Conservation (phyloP, 2,329 filamentous ascomycete species). For the Tolypocladium capitatum region DNA sequence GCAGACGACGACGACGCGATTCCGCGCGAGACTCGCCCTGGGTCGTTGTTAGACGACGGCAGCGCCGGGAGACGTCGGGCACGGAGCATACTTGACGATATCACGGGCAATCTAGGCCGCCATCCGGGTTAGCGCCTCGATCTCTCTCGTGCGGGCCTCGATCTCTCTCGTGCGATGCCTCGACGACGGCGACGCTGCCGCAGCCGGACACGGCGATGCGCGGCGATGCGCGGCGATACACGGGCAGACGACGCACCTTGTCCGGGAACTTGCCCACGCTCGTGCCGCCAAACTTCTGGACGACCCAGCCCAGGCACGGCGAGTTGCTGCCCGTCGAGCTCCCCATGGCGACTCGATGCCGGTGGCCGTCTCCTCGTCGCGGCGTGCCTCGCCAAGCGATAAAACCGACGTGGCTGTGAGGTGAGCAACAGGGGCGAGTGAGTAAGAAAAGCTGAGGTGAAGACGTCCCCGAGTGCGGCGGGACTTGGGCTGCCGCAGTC, state of each 20-base stretch:
- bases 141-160: too few relatives aligned
- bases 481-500: not conserved
- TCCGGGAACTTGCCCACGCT: conserved; percentile 88
- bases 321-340: conserved; percentile 21
- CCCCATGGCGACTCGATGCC: conserved; percentile 13
- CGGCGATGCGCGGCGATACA: too few relatives aligned
- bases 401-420: not conserved
- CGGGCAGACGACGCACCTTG: conserved; percentile 31
- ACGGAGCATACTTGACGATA: conserved; percentile 25
- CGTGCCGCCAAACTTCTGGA: conserved; percentile 92
- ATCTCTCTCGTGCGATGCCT: too few relatives aligned
- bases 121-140: not conserved
- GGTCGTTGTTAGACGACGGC: not conserved
- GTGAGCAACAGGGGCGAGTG: not conserved
- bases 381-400: not conserved
- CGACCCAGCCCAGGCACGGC: conserved; percentile 53
- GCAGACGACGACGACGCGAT: conserved; percentile 83
- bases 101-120: conserved; percentile 24
- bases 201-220: not conserved
- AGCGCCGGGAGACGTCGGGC: not conserved
- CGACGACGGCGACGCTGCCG: too few relatives aligned
- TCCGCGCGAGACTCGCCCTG: conserved; percentile 41
- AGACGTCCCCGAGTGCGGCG: not conserved
- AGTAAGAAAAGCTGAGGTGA: not conserved
- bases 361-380: not conserved